Evolutionary conservation across 73 alveolate genomes (phyloP), one percentile per base, ranked within the genome.

Genomic region (Paramecium caudatum): DNA sequence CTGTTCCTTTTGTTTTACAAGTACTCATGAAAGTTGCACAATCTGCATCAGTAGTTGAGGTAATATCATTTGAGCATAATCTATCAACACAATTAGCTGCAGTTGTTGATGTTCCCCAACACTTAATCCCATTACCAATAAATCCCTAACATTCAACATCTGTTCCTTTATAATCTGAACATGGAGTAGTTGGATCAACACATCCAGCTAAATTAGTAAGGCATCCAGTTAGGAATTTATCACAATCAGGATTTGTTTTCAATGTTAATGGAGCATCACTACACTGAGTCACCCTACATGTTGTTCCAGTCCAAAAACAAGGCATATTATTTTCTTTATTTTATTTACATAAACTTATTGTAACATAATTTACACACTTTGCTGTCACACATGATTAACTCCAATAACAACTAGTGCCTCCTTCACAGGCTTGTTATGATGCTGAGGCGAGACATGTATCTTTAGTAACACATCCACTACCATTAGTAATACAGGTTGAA

Each of bases 281-380:
- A 16, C 84, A 68, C 34, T 68, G 48, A 15, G 34, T 7, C 19
- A 2, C 9, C 15, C 84, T 68, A 37, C 84, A 68, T 2, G 84
- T 17, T 13, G 84, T 16, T 15, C 84, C 84, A 68, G 84, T 34
- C 84, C 84, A 68, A 16, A 68, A 34, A n/a, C 84, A 68, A 10
- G 50, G 61, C 6, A 3, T 4, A 15, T 16, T 9, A n/a, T 34
- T 6, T 32, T 68, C 84, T 33, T 55, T 0, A 5, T 55, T 55
- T 10, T 55, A 25, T 10, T 5, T 55, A 55, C 80, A 55, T 5
- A 55, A 27, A 55, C 80, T 55, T 37, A 55, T 55, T 16, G 80
- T 55, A 55, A 17, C 12, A 9, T 23, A 23, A 27, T 21, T 27
- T 0, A 17, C n/a, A 55, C 80, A 55, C 12, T 1, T 3, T 5